These are phyloP conservation scores for Boletus tomentosulus DNA, from an alignment of 768 basidiomycete species.

Conservation along the genomic window DNA sequence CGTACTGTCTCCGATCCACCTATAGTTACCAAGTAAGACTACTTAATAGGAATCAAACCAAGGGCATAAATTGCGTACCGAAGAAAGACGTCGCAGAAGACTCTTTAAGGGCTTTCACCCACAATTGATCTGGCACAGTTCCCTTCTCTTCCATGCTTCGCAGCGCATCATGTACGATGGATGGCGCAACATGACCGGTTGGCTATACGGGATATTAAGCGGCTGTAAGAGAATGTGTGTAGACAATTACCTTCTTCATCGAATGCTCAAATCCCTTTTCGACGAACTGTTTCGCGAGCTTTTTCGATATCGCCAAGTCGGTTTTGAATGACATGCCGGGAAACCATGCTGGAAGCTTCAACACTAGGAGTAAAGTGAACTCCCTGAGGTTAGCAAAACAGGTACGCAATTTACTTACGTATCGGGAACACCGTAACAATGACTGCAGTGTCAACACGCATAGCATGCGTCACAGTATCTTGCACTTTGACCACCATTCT, in stretches of 20 bases:
- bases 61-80: not conserved
- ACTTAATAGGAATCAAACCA: too few species aligned
- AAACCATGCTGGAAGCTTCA: conserved; percentile 14
- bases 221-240: not conserved
- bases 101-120: conserved; percentile 9
- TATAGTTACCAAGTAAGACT: not conserved
- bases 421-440: conserved; percentile 1
- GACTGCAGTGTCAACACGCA: conserved; percentile 8
- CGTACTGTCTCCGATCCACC: conserved; percentile 9
- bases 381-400: not conserved
- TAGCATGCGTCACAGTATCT: not conserved
- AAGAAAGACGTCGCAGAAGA: conserved; percentile 7
- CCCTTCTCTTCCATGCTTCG: conserved; percentile 1
- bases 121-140: not conserved
- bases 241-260: conserved; percentile 1
- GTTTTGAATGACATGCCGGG: conserved; percentile 8
- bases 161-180: conserved; percentile 11
- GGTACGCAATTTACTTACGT: not conserved
- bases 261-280: conserved; percentile 3
- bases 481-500: not conserved
- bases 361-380: not conserved
- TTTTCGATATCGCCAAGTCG: not conserved
- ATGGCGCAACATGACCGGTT: not conserved
- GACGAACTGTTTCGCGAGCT: not conserved
- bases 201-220: not conserved